A percentile compares a stretch with the other conserved stretches of the same genome.
phyloP scores from a whole-genome alignment of 371 early-diverging fungal species.

The Syncephalastrum monosporum region DNA sequence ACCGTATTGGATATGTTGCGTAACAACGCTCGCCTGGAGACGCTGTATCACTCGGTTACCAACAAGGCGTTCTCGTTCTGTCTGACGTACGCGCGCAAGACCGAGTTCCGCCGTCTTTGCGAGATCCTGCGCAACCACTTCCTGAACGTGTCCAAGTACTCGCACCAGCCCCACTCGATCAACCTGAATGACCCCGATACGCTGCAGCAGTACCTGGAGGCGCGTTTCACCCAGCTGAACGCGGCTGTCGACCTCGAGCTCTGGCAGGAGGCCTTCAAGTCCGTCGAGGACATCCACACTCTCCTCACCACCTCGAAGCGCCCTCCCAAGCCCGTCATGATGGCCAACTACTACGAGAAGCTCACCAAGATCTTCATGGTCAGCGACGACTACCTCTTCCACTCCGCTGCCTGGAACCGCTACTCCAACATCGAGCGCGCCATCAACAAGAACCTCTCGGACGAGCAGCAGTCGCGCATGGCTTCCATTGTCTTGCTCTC shows the following conservation, averaged over 20 bases:
- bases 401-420: constrained; percentile 95
- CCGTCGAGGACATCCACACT: constrained; percentile 96
- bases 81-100: constrained; percentile 91
- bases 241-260: constrained; percentile 95
- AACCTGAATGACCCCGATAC: constrained; percentile 95
- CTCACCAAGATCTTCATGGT: constrained; percentile 94
- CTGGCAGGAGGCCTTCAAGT: constrained; percentile 98
- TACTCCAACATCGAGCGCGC: constrained; percentile 82
- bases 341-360: constrained; percentile 98
- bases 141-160: constrained; percentile 86
- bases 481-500: constrained; percentile 92
- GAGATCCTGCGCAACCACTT: constrained; percentile 96
- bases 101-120: constrained; percentile 96
- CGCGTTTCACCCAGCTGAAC: constrained; percentile 93
- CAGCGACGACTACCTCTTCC: constrained; percentile 95
- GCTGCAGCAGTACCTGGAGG: constrained; percentile 93
- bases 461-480: constrained; percentile 76
- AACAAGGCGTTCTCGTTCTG: constrained; percentile 96
- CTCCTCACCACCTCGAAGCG: constrained; percentile 89
- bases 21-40: constrained; percentile 94
- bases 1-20: constrained; percentile 94
- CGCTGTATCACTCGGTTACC: constrained; percentile 89
- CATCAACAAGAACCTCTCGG: constrained; percentile 68
- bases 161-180: constrained; percentile 90
- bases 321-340: constrained; percentile 88